Base-by-base conservation (phyloP, 177 flowering plant genomes). In the Telopea speciosissima region DNA sequence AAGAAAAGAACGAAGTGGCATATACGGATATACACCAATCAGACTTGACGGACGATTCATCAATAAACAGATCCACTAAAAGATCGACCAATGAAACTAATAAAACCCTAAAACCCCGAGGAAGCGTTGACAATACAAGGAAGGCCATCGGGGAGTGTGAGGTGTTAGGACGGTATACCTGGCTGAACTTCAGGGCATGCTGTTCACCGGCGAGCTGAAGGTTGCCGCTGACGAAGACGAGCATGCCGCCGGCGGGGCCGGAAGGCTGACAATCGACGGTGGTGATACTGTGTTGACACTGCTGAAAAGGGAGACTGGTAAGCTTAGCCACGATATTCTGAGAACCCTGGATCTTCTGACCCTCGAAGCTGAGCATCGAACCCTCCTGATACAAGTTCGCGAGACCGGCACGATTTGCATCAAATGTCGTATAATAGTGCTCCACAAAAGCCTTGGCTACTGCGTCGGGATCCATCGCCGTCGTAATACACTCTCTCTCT, bases 201-300 rank as follows among this genome's bases (percentile, higher is more conserved):
- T 85, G 85, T 70, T 89, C 97, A 44, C 94, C 95, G 60, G 85
- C 74, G 75, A 91, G 92, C 74, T 91, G 92, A 74, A 91, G 90
- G 56, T 83, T 87, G 25, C 97, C 93, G 63, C 83, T 80, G 78
- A 89, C 91, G 76, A 91, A 89, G 68, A 91, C 92, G 44, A 91
- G 88, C 86, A 88, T 83, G 61, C 90, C 92, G 19, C 89, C 90
- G 60, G 76, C 85, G 40, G 88, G 89, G 16, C 91, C 92, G 19
- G 92, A 88, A 10, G 97, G 97, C 86, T 89, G 92, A 76, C 90
- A 89, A 79, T 89, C 97, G 68, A 88, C 89, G 83, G 97, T 89
- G 79, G 85, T 68, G 80, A 89, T 86, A 77, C 59, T 73, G 77
- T 91, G 97, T 77, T 85, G 73, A 78, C 93, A 89, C 90, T 91